Conservation (phyloP, 2,329 filamentous ascomycete species). For the Aaosphaeria pasadenensis region DNA sequence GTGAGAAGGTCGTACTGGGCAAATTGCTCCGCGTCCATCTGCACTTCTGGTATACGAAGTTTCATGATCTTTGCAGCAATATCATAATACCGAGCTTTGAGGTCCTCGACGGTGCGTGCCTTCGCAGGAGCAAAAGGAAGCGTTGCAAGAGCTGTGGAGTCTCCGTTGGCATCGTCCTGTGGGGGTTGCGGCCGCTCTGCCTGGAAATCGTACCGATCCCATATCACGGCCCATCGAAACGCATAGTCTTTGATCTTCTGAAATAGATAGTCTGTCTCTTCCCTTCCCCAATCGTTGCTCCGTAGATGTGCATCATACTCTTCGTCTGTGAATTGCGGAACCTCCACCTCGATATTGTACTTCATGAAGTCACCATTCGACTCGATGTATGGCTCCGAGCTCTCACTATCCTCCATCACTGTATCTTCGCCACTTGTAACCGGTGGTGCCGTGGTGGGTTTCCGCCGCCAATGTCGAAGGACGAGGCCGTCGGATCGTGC, state of each 20-base stretch:
- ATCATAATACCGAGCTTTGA: slow-evolving; percentile 89
- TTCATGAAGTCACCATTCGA: slow-evolving; percentile 68
- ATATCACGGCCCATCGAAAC: slow-evolving; percentile 85
- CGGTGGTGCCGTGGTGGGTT: slow-evolving; percentile 38
- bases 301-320: slow-evolving; percentile 77
- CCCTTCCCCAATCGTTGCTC: slow-evolving; percentile 78
- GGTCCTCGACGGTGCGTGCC: slow-evolving; percentile 75
- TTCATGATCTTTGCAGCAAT: slow-evolving; percentile 59
- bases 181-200: slow-evolving; percentile 26
- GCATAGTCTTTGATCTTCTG: slow-evolving; percentile 73
- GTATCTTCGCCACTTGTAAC: slow-evolving; percentile 30
- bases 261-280: slow-evolving; percentile 92
- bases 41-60: slow-evolving; percentile 36
- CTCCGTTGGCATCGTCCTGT: slow-evolving; percentile 8
- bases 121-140: slow-evolving; percentile 46
- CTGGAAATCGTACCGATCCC: slow-evolving; percentile 84
- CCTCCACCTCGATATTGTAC: slow-evolving; percentile 77
- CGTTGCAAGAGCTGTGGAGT: slow-evolving; percentile 20
- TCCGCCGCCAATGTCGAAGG: slow-evolving; percentile 77
- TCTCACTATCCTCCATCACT: slow-evolving; percentile 35
- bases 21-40: slow-evolving; percentile 84
- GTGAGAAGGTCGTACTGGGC: slow-evolving; percentile 78
- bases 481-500: slow-evolving; percentile 70
- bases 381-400: slow-evolving; percentile 35
- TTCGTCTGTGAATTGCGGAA: slow-evolving; percentile 81